Conservation (phyloP, 1,139 yeast species). For the Kurtzmaniella quercitrusa region DNA sequence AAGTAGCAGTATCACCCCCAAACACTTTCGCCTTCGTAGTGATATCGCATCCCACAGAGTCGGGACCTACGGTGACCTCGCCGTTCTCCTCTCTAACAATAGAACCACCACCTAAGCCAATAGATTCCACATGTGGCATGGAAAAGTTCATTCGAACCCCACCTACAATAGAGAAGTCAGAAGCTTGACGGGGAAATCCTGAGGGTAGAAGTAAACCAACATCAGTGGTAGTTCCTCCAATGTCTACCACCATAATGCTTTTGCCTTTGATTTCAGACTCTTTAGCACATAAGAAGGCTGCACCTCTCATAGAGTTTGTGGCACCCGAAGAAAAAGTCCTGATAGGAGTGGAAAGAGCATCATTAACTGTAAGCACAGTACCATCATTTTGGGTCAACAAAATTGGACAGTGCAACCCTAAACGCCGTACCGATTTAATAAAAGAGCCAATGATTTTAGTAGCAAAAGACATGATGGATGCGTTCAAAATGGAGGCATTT, state of each 20-base stretch:
- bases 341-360: slow-evolving; percentile 32
- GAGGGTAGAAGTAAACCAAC: slow-evolving; percentile 33
- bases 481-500: slow-evolving; percentile 38
- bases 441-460: slow-evolving; percentile 29
- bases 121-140: slow-evolving; percentile 41
- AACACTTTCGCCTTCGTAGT: slow-evolving; percentile 23
- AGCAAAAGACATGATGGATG: slow-evolving; percentile 36
- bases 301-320: slow-evolving; percentile 45
- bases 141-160: slow-evolving; percentile 41
- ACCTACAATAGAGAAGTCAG: slow-evolving; percentile 33
- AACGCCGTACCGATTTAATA: slow-evolving; percentile 21
- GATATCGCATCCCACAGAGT: slow-evolving; percentile 36
- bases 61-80: slow-evolving; percentile 33
- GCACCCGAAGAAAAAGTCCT: slow-evolving; percentile 43
- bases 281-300: slow-evolving; percentile 31
- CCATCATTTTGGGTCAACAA: slow-evolving; percentile 42
- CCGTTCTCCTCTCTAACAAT: slow-evolving; percentile 22
- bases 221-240: slow-evolving; percentile 45
- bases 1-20: slow-evolving; percentile 31
- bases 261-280: slow-evolving; percentile 20
- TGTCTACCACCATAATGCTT: slow-evolving; percentile 31
- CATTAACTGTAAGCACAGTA: slow-evolving; percentile 30
- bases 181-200: slow-evolving; percentile 37
- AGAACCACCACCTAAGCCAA: slow-evolving; percentile 44
- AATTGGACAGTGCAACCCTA: slow-evolving; percentile 32